Evolutionary conservation across 805 yeast species (phyloP), one percentile per base, ranked within the genome.

Genomic region (Candida bentonensis): DNA sequence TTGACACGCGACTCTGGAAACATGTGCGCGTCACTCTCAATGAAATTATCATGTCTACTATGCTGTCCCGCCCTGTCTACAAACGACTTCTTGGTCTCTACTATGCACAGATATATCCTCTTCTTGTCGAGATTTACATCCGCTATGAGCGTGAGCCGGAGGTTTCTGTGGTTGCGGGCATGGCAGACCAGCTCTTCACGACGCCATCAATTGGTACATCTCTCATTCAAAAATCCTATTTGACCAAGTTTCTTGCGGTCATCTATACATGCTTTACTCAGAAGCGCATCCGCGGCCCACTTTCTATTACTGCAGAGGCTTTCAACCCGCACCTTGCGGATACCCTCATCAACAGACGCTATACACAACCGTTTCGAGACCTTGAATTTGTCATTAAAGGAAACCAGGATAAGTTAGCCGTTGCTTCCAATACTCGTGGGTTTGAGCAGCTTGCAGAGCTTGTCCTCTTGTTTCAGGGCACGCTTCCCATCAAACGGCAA

Each of bases 111-210:
- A 66, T 86, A 0, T 89, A 89, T 58, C 88, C 94, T 0, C 70
- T 74, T 5, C 62, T 84, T 15, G 76, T 82, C 1, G 84, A 84
- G 49, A 67, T 81, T 65, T 83, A 79, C 51, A 67, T 83, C 41
- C 63, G 72, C 0, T 65, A 76, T 49, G 99, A 92, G 55, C 70
- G 95, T 47, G 97, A 92, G 55, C 95, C 96, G 0, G 95, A 87
- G 52, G 63, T 75, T 44, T 84, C 89, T 11, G 70, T 83, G 2
- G 69, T 88, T 66, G 72, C 79, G 30, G 75, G 79, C 30, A 63
- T 89, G 20, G 78, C 94, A 0, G 78, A 89, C 0, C 98, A 92
- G 61, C 64, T 92, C 21, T 87, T 87, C 60, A 88, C 96, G 0
- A 81, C 94, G 44, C 96, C 96, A 0, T 74, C 87, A 0, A 79